Conservation (phyloP, 108 stramenopile species). For the Fistulifera pelliculosa region DNA sequence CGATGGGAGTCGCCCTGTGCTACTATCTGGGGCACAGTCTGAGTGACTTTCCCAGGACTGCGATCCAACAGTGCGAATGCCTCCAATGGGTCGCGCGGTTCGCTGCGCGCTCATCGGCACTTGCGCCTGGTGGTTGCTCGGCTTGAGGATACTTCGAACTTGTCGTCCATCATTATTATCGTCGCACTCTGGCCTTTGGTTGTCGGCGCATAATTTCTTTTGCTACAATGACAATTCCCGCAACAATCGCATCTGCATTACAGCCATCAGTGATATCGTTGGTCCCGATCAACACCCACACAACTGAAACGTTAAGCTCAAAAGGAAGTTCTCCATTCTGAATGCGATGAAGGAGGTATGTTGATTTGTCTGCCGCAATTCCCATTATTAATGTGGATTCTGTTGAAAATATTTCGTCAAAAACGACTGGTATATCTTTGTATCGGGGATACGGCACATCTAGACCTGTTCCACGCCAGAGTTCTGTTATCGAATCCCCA, state of each 20-base stretch:
- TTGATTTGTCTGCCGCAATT: too few species aligned
- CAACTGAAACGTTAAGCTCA: too few species aligned
- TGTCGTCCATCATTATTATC: conserved; percentile 12
- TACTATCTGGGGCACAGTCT: too few species aligned
- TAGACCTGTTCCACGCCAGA: conserved; percentile 1
- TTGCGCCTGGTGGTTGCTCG: too few species aligned
- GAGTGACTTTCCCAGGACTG: too few species aligned
- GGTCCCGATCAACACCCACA: conserved; percentile 7
- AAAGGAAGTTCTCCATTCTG: too few species aligned
- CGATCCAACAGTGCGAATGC: too few species aligned
- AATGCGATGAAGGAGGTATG: conserved; percentile 1
- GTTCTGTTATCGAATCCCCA: conserved; percentile 9
- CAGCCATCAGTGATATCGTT: conserved; percentile 5
- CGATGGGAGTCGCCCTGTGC: too few species aligned
- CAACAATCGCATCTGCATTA: conserved; percentile 1
- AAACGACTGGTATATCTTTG: not conserved
- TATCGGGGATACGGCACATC: not conserved
- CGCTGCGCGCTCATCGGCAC: too few species aligned
- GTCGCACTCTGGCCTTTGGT: conserved; percentile 4
- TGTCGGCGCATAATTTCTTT: not conserved
- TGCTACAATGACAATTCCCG: not conserved
- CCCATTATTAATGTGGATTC: too few species aligned
- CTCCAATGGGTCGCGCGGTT: too few species aligned
- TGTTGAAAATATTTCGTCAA: conserved; percentile 15
- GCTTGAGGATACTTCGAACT: too few species aligned